Conservation (phyloP, 139 green algal genomes). For the Chlorella sorokiniana region DNA sequence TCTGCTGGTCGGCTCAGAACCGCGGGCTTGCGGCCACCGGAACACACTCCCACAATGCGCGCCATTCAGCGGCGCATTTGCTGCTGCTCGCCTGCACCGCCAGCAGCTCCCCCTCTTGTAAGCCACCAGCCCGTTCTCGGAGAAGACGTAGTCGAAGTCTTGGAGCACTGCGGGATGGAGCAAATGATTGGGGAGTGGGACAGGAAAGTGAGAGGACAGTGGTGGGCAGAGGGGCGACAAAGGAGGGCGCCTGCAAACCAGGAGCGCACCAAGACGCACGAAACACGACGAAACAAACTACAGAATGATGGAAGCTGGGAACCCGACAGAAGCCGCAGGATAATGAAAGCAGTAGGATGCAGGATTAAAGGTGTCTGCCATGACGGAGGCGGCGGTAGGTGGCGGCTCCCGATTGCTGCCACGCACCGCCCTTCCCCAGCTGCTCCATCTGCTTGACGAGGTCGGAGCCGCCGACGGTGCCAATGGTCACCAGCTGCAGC, state of each 20-base stretch:
- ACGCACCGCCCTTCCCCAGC: slow-evolving; percentile 84
- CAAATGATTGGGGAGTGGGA: not conserved
- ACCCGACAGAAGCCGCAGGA: too few relatives aligned
- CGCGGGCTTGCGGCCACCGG: too few relatives aligned
- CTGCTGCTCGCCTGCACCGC: slow-evolving; percentile 58
- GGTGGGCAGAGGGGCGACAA: not conserved
- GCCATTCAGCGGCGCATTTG: not conserved
- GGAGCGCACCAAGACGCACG: not conserved
- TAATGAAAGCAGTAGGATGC: too few relatives aligned
- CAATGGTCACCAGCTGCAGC: slow-evolving; percentile 83
- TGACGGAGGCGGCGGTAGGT: too few relatives aligned
- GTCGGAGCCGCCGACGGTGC: slow-evolving; percentile 97
- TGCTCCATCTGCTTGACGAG: slow-evolving; percentile 96
- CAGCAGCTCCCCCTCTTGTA: slow-evolving; percentile 83
- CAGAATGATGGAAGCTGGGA: too few relatives aligned
- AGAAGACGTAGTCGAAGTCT: slow-evolving; percentile 95
- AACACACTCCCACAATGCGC: not conserved
- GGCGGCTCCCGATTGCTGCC: not conserved
- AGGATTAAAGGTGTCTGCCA: too few relatives aligned
- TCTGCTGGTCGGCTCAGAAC: not conserved
- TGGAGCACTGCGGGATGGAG: slow-evolving; percentile 61
- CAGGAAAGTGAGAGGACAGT: not conserved
- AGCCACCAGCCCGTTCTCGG: slow-evolving; percentile 97
- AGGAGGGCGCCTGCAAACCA: too few relatives aligned
- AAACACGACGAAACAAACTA: not conserved